Evolutionary conservation across 169 alveolate species (phyloP), one percentile per base, ranked within the genome.

Genomic region (Babesia divergens): DNA sequence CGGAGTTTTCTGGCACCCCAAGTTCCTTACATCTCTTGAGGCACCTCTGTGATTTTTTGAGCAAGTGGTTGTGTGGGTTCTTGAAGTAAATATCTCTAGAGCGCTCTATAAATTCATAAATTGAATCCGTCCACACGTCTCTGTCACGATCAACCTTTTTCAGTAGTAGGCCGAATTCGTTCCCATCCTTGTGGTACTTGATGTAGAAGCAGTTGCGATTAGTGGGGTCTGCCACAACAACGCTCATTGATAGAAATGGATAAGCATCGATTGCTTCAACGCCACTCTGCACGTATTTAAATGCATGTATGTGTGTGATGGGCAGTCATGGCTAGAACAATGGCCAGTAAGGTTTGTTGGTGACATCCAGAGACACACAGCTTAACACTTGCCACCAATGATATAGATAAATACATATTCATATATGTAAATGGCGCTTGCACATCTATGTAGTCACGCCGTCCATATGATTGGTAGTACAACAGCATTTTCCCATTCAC

Each of bases 61-160:
- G 18, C 35, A 5, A 13, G 44, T 46, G 43, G n/a, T 32, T 65
- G 35, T 34, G 22, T n/a, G 83, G 80, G 16, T 0, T 80, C 26
- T 32, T 40, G 43, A 42, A 18, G 35, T 46, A 65, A 13, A 84
- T 68, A 75, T 79, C 88, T 22, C 91, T 76, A 43, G 74, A 18
- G 55, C 86, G 35, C 44, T 68, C 66, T 16, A 90, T 84, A 55
- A 90, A 90, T 55, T 90, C 94, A 31, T 80, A 84, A 13, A 90
- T 67, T 28, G 91, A 94, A 28, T 90, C 94, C 2, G 94, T 55
- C 94, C 94, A 90, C 13, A 90, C 50, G 64, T 90, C 89, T 31
- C 94, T 71, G 62, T 83, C 81, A 37, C 92, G 43, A 42, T 90
- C 94, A 3, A 90, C 87, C 16, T 84, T 70, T 58, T 79, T 86